Percentiles rank a stretch among this genome's conserved stretches.
Evolutionary conservation across 495 filamentous ascomycete species (phyloP).

Genomic region (Polyplosphaeria fusca): DNA sequence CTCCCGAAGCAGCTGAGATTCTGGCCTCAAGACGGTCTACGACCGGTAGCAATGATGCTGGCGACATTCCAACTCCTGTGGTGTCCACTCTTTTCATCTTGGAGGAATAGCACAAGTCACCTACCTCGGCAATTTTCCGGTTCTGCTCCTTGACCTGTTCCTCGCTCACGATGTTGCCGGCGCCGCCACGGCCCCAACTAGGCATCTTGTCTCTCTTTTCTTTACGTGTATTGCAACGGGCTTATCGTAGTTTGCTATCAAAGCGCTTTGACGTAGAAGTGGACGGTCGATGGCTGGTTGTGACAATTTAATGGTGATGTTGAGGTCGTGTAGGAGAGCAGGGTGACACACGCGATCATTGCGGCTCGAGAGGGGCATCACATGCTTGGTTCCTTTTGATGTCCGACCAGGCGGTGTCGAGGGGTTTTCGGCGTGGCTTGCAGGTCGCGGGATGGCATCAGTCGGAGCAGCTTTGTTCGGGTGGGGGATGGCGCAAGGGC

Average conservation of each 20-base stretch:
- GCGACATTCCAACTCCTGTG: no score
- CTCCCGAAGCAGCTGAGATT: no score
- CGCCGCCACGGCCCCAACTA: constrained; percentile 55
- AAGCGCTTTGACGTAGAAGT: no score
- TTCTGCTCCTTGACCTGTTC: constrained; percentile 50
- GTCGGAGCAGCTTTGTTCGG: neutral
- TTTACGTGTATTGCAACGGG: neutral
- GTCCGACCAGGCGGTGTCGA: neutral
- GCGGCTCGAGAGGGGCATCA: neutral
- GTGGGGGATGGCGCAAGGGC: neutral
- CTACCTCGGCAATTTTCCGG: constrained; percentile 26
- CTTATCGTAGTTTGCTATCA: neutral
- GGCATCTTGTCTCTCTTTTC: constrained; percentile 24
- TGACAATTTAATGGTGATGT: neutral
- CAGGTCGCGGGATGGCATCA: neutral
- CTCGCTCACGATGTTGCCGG: constrained; percentile 60
- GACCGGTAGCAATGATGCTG: no score
- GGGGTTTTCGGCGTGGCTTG: neutral
- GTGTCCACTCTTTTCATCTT: no score
- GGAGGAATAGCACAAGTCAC: no score
- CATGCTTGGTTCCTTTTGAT: constrained; percentile 1
- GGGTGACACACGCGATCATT: neutral
- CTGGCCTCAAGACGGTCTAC: no score
- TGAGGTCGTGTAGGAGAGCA: neutral
- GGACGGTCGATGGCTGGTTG: no score